phyloP scores from a whole-genome alignment of 352 stramenopile genomes.

The Phytopythium aichiense region DNA sequence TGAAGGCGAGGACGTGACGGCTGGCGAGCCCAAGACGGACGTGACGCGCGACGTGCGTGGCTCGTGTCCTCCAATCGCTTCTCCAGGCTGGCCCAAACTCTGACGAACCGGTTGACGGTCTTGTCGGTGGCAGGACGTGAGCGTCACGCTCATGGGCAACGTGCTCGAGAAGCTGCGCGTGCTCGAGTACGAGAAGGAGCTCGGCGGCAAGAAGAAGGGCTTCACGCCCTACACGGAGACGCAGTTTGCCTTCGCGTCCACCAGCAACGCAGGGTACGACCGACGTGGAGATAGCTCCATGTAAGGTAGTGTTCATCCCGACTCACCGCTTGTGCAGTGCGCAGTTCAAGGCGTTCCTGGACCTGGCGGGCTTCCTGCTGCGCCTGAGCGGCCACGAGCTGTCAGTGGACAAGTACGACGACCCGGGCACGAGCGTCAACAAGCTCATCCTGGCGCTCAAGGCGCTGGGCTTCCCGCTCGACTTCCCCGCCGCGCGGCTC shows the following conservation, averaged over 20 bases:
- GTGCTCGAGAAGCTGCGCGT: slow-evolving; percentile 82
- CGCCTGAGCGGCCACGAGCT: slow-evolving; percentile 78
- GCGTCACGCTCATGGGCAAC: slow-evolving; percentile 78
- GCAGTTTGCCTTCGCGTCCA: slow-evolving; percentile 54
- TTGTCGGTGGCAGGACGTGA: slow-evolving; percentile 44
- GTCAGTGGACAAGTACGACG: slow-evolving; percentile 85
- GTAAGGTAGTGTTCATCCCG: not conserved
- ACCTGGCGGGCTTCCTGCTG: slow-evolving; percentile 69
- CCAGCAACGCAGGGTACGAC: slow-evolving; percentile 46
- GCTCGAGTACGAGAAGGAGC: slow-evolving; percentile 72
- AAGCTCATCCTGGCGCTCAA: slow-evolving; percentile 85
- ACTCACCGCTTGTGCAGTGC: slow-evolving; percentile 17
- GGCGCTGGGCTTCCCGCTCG: slow-evolving; percentile 73
- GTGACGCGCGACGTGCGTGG: slow-evolving; percentile 1
- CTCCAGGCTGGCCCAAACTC: not conserved
- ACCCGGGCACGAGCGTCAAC: slow-evolving; percentile 84
- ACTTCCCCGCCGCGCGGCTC: slow-evolving; percentile 77
- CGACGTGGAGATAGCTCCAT: not conserved
- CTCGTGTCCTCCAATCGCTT: not conserved
- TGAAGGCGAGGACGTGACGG: slow-evolving; percentile 2
- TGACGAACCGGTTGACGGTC: not conserved
- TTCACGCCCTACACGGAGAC: slow-evolving; percentile 66
- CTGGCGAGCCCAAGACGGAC: not conserved
- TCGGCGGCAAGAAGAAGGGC: slow-evolving; percentile 78
- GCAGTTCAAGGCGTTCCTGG: slow-evolving; percentile 79